Evolutionary conservation across 257 asterid genomes (phyloP).

Genomic region (Phtheirospermum japonicum): DNA sequence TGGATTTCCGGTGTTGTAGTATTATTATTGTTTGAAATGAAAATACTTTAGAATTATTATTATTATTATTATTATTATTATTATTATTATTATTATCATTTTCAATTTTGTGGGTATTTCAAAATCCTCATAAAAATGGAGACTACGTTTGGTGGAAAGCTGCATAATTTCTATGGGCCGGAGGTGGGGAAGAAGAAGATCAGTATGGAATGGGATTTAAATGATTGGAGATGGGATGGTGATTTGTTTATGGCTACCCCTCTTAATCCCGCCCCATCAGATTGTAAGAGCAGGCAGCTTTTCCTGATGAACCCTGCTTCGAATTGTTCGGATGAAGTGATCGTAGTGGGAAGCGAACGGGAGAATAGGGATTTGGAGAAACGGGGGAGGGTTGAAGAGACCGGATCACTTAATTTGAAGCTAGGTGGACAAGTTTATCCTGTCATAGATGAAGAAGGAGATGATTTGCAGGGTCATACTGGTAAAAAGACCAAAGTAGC

Average conservation of each 20-base stretch:
- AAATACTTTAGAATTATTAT: no score
- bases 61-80: no score
- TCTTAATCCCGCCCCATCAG: constrained; percentile 45
- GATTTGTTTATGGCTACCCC: constrained; percentile 67
- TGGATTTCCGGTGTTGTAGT: constrained; percentile 33
- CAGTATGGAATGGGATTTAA: constrained; percentile 73
- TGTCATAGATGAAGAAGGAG: constrained; percentile 29
- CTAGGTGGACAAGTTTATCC: constrained; percentile 62
- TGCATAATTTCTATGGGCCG: constrained; percentile 40
- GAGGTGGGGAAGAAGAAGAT: constrained; percentile 56
- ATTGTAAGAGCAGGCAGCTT: constrained; percentile 61
- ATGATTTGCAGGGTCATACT: constrained; percentile 44
- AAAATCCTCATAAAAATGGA: constrained; percentile 33
- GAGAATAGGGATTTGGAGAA: constrained; percentile 69
- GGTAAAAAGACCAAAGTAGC: constrained; percentile 67
- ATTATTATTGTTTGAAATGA: not conserved
- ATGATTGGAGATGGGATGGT: constrained; percentile 95
- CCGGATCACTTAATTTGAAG: constrained; percentile 62
- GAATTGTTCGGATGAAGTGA: constrained; percentile 32
- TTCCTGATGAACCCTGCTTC: constrained; percentile 33
- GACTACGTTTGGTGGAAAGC: constrained; percentile 35
- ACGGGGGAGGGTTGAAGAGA: constrained; percentile 59
- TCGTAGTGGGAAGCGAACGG: constrained; percentile 41
- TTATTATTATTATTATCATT: no score
- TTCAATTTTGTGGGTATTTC: constrained; percentile 8